Base-by-base conservation (phyloP, 768 basidiomycete species). In the Rhizopogon vulgaris region DNA sequence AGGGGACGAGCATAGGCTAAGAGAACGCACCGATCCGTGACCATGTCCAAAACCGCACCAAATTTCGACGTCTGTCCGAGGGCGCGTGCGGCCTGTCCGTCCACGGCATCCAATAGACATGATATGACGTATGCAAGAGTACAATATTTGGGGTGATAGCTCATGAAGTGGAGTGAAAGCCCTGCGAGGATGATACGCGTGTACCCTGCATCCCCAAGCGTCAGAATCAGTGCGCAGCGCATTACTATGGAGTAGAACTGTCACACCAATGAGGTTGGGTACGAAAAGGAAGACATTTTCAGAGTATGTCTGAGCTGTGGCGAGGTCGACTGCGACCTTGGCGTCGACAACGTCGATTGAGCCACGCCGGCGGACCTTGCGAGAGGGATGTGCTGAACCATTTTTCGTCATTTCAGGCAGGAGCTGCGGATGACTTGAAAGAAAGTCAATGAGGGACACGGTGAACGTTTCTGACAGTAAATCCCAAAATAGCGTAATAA, bases 221-320 rank as follows among this genome's bases (percentile, higher is more conserved):
- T 46, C 14, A 2, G 5, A 46, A 46, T 46, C 14, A 46, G 45
- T 22, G 12, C 18, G 49, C 45, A 36, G 52, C 28, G 30, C 11
- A 50, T 46, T 36, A 32, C 18, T 22, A 49, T 28, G 47, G 53
- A 53, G 38, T 38, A 34, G 60, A 27, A 47, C 18, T 24, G 18
- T 22, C 85, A 60, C 60, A 85, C 92, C 95, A 66, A 99, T 97
- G 63, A 99, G 75, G 71, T 99, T 99, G 37, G 96, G 94, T 14
- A 94, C 80, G 72, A 98, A 99, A 48, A 98, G 81, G 69, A 95
- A 99, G 58, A 98, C 88, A 68, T 97, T 98, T 74, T 99, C 96
- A 34, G 89, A 85, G 59, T 90, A 90, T 0, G 83, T 75, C 69
- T 91, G 90, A 12, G 84, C 84, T 11, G 88, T 92, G 25, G 91